Evolutionary conservation across 1,284 basidiomycete genomes (phyloP).

Genomic region (Ustilago lituana): DNA sequence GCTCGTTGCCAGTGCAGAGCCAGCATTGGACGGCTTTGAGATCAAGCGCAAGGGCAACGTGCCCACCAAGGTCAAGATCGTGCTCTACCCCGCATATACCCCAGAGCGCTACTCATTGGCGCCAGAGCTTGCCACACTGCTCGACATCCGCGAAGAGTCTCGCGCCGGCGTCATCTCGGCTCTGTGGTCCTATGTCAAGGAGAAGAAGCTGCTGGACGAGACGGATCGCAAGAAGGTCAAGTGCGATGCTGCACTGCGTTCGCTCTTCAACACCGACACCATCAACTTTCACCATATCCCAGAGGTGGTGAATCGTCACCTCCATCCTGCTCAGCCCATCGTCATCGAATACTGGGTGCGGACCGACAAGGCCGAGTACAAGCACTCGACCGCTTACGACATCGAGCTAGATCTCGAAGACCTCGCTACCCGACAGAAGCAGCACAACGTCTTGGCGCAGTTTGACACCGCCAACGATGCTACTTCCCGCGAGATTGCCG

Average conservation of each 20-base stretch:
- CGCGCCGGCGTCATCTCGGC: conserved; percentile 82
- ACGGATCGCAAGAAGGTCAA: conserved; percentile 82
- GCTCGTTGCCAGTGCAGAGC: conserved; percentile 60
- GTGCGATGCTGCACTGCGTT: conserved; percentile 72
- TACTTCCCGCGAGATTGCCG: conserved; percentile 74
- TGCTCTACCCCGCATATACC: conserved; percentile 83
- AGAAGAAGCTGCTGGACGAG: conserved; percentile 87
- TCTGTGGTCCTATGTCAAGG: conserved; percentile 92
- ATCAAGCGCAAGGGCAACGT: conserved; percentile 82
- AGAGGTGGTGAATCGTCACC: conserved; percentile 82
- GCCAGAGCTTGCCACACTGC: conserved; percentile 78
- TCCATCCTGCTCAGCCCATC: conserved; percentile 82
- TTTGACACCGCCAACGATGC: conserved; percentile 75
- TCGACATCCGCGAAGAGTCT: conserved; percentile 87
- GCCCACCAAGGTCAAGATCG: conserved; percentile 79
- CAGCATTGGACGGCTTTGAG: conserved; percentile 81
- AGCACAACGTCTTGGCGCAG: conserved; percentile 78
- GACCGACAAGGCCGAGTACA: conserved; percentile 65
- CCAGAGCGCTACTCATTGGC: conserved; percentile 86
- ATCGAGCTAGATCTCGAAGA: conserved; percentile 91
- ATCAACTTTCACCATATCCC: conserved; percentile 85
- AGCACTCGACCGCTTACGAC: conserved; percentile 76
- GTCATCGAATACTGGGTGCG: conserved; percentile 77
- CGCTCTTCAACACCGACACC: conserved; percentile 69
- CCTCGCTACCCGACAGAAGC: conserved; percentile 76